Evolutionary conservation across 345 rosid species (phyloP).

Genomic region (Triadica sebifera): DNA sequence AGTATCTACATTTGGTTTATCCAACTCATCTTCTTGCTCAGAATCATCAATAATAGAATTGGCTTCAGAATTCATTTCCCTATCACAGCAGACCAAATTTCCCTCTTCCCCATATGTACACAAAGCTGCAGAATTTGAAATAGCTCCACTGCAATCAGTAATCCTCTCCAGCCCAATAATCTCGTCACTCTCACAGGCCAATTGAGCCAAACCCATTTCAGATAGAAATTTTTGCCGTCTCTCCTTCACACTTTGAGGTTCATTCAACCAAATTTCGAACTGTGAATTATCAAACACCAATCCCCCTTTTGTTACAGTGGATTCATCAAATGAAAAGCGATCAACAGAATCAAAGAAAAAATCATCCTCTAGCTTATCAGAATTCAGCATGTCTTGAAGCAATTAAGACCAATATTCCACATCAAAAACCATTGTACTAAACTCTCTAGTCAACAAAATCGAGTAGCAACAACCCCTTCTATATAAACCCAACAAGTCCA

Average conservation of each 20-base stretch:
- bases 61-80: conserved; percentile 41
- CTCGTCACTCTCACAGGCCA: conserved; percentile 14
- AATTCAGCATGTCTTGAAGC: conserved; percentile 50
- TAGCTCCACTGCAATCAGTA: conserved; percentile 45
- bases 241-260: conserved; percentile 61
- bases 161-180: conserved; percentile 41
- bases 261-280: conserved; percentile 57
- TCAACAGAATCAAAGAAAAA: conserved; percentile 68
- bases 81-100: conserved; percentile 30
- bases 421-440: conserved; percentile 25
- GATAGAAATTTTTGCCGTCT: conserved; percentile 54
- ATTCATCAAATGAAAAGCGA: conserved; percentile 36
- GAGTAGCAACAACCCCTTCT: conserved; percentile 13
- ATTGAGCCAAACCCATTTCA: conserved; percentile 48
- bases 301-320: conserved; percentile 30
- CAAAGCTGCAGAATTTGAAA: conserved; percentile 32
- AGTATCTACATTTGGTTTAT: background rate
- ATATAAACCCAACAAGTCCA: conserved; percentile 36
- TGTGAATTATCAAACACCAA: conserved; percentile 18
- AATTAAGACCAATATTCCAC: conserved; percentile 35
- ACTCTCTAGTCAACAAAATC: conserved; percentile 27
- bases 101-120: conserved; percentile 18
- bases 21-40: conserved; percentile 24
- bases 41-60: conserved; percentile 43
- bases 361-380: conserved; percentile 44